Evolutionary conservation across 805 yeast genomes (phyloP).

Genomic region (Cyberlindnera mycetangii): DNA sequence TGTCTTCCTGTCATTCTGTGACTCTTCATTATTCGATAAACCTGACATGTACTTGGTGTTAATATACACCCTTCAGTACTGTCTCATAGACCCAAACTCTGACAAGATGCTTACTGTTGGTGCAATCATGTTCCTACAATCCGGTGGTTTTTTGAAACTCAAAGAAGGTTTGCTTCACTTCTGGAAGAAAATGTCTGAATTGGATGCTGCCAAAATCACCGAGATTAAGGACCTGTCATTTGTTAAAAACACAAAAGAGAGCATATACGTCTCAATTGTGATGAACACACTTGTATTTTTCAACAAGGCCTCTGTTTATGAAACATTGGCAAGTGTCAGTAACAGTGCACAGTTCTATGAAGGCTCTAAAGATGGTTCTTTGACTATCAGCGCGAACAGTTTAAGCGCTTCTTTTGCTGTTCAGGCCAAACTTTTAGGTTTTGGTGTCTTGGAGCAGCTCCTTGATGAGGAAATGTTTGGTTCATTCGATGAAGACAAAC

Average conservation of each 20-base stretch:
- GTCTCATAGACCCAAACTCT: constrained; percentile 32
- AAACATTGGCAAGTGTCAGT: constrained; percentile 32
- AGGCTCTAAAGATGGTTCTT: constrained; percentile 28
- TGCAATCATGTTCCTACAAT: constrained; percentile 48
- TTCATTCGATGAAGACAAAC: constrained; percentile 21
- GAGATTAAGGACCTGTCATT: constrained; percentile 36
- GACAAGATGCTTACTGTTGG: constrained; percentile 36
- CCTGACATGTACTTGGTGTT: constrained; percentile 36
- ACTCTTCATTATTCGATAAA: constrained; percentile 14
- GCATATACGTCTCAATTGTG: constrained; percentile 37
- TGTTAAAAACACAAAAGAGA: constrained; percentile 36
- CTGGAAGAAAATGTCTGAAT: constrained; percentile 23
- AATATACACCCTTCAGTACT: constrained; percentile 35
- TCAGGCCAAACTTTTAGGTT: constrained; percentile 40
- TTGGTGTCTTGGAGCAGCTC: constrained; percentile 37
- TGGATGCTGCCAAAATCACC: constrained; percentile 27
- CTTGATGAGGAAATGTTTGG: constrained; percentile 30
- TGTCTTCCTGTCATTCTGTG: constrained; percentile 25
- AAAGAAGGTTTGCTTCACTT: constrained; percentile 29
- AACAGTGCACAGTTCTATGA: constrained; percentile 38
- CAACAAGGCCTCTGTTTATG: constrained; percentile 41
- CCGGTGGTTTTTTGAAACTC: constrained; percentile 42
- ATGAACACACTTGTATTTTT: constrained; percentile 42
- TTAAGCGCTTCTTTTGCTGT: constrained; percentile 31
- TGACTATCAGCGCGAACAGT: constrained; percentile 17